Base-by-base conservation (phyloP, 352 stramenopile species). In the Globisporangium perplexum region DNA sequence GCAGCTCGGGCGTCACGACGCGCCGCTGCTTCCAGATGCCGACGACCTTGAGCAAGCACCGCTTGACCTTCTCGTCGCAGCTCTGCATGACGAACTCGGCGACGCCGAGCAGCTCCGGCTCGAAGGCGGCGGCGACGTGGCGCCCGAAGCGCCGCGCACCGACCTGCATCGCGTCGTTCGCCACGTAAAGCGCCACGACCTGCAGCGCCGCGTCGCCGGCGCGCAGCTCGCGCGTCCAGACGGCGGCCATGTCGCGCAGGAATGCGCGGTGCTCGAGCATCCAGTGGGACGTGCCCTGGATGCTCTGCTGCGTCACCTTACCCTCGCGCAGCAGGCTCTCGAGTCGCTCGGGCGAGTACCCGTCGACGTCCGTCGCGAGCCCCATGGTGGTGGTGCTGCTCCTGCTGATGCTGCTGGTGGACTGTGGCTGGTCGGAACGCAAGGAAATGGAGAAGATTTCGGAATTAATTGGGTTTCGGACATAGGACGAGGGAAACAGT, bases 81-180 rank as follows among this genome's bases (percentile, higher is more conserved):
- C 72, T 52, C 12, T 39, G 35, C 83, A 94, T 94, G 18, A 91
- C 63, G n/a, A 74, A 65, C 51, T 87, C 67, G 6, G 83, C 65
- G 1, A 83, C 68, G 8, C 75, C 63, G 33, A 90, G 60, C 49
- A 94, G 65, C 50, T 69, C 68, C 1, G 60, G 53, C 48, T 88
- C 74, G 50, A 90, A 94, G 4, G 68, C 57, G 17, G 80, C 67
- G 11, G 80, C 66, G 30, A 92, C 78, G 42, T 86, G 63, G 23
- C 82, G 81, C 39, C 83, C 83, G 56, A 80, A 90, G 66, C 86
- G 88, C 69, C 83, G 83, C 55, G 77, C 78, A 50, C 83, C 83
- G 22, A 90, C 77, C 55, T 94, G 83, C 77, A 94, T 90, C 12
- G 77, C 77, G 57, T 94, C 83, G 59, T 94, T 94, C 43, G 83